Conservation (phyloP, 2,329 filamentous ascomycete genomes). For the Ophiostoma ips region DNA sequence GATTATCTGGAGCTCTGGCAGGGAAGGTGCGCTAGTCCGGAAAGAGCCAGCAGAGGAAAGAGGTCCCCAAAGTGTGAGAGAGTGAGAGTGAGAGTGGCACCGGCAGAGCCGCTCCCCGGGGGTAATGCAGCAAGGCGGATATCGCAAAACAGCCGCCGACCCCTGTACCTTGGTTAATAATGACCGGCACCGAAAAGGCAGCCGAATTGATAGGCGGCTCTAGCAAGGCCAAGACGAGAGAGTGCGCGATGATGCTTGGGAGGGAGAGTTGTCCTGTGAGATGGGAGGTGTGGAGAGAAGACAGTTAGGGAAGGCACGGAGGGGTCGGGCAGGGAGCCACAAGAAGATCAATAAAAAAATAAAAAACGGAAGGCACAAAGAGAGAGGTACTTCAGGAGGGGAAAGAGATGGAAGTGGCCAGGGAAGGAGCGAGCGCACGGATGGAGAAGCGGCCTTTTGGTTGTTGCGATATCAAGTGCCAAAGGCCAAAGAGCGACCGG, state of each 20-base stretch:
- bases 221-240: background rate
- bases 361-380: background rate
- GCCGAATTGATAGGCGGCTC: too few relatives aligned
- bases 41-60: constrained; percentile 3
- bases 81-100: constrained; percentile 6
- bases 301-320: constrained; percentile 6
- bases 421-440: constrained; percentile 4
- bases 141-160: constrained; percentile 1
- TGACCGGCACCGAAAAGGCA: background rate
- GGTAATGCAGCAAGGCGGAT: background rate
- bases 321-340: background rate
- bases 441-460: background rate
- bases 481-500: constrained; percentile 1
- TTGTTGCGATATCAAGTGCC: background rate
- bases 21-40: constrained; percentile 9
- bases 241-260: background rate
- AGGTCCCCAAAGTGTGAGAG: constrained; percentile 2
- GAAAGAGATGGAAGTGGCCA: background rate
- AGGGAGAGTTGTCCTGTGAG: background rate
- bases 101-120: constrained; percentile 3
- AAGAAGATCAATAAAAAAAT: background rate
- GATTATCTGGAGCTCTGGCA: background rate
- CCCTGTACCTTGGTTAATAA: constrained; percentile 3
- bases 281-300: background rate
- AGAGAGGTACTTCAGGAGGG: background rate